A percentile compares a stretch with the other conserved stretches of the same genome.
Evolutionary conservation across 176 grass and related monocot genomes (phyloP).

Genomic region (Cymbopogon citratus): DNA sequence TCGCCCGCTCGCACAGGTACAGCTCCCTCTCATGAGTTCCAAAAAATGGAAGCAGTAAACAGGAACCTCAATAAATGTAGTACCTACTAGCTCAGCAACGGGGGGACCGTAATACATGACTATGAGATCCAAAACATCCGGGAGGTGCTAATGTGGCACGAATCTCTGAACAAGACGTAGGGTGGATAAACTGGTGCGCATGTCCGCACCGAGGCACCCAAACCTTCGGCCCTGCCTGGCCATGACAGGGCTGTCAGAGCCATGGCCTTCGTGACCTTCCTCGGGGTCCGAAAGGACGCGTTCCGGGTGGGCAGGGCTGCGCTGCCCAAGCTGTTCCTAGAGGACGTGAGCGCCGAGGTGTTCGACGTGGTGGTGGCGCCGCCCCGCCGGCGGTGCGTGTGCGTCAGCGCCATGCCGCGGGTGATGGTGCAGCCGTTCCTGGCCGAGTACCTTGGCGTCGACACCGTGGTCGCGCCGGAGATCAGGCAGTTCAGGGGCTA

Average conservation of each 20-base stretch:
- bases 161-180: too few relatives aligned
- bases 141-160: too few relatives aligned
- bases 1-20: too few relatives aligned
- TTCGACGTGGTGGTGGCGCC: conserved; percentile 25
- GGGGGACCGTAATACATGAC: too few relatives aligned
- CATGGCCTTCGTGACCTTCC: conserved; percentile 56
- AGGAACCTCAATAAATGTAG: too few relatives aligned
- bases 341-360: conserved; percentile 61
- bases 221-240: too few relatives aligned
- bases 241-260: conserved; percentile 20
- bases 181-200: too few relatives aligned
- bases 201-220: too few relatives aligned
- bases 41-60: too few relatives aligned
- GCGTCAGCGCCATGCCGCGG: conserved; percentile 60
- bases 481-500: conserved; percentile 39
- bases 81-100: too few relatives aligned
- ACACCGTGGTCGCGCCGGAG: conserved; percentile 49
- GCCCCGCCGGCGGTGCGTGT: conserved; percentile 37
- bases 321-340: conserved; percentile 55
- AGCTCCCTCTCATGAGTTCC: too few relatives aligned
- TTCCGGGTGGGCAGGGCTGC: conserved; percentile 49
- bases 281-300: conserved; percentile 43
- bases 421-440: conserved; percentile 60
- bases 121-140: too few relatives aligned
- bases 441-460: conserved; percentile 51